A percentile compares a stretch with the other conserved stretches of the same genome.
These are phyloP conservation scores for Chaetomiaceae sp. DNA, from an alignment of 2,329 filamentous ascomycete species.

Conservation along the genomic window DNA sequence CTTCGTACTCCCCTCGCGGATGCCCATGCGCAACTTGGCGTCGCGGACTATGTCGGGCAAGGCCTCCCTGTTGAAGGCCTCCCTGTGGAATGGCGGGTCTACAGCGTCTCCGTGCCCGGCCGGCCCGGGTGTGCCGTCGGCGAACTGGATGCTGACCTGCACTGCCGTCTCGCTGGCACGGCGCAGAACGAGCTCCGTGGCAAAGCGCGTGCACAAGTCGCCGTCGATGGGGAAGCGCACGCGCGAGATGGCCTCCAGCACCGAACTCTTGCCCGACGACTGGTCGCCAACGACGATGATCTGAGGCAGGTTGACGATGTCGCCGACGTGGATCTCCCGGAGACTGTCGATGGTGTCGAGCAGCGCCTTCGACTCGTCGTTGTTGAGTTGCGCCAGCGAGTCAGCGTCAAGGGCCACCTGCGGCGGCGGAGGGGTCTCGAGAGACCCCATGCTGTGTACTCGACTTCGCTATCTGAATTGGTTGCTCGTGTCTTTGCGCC, in stretches of 20 bases:
- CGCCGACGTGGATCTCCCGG: slow-evolving; percentile 7
- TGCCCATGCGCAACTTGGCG: slow-evolving; percentile 45
- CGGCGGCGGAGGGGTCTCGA: no score
- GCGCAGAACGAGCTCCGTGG: slow-evolving; percentile 23
- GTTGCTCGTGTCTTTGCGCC: no score
- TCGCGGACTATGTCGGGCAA: slow-evolving; percentile 36
- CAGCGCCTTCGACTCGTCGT: slow-evolving; percentile 6
- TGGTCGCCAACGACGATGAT: slow-evolving; percentile 24
- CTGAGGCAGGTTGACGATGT: slow-evolving; percentile 19
- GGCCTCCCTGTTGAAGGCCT: slow-evolving; percentile 21
- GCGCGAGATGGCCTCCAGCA: slow-evolving; percentile 23
- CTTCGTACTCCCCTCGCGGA: slow-evolving; percentile 25
- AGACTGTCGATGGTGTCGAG: slow-evolving; percentile 22
- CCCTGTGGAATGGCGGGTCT: slow-evolving; percentile 7
- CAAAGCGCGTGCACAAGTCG: slow-evolving; percentile 23
- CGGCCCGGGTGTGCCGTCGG: background rate
- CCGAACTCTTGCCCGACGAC: slow-evolving; percentile 23
- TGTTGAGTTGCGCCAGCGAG: slow-evolving; percentile 3
- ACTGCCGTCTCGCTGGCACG: slow-evolving; percentile 2
- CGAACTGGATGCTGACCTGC: slow-evolving; percentile 18
- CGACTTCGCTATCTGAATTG: no score
- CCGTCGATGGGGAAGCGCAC: slow-evolving; percentile 22
- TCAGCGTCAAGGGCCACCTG: no score
- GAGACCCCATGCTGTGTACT: no score
- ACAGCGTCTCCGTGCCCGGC: background rate